Evolutionary conservation across 345 rosid species (phyloP).

Genomic region (Rhodomyrtus tomentosa): DNA sequence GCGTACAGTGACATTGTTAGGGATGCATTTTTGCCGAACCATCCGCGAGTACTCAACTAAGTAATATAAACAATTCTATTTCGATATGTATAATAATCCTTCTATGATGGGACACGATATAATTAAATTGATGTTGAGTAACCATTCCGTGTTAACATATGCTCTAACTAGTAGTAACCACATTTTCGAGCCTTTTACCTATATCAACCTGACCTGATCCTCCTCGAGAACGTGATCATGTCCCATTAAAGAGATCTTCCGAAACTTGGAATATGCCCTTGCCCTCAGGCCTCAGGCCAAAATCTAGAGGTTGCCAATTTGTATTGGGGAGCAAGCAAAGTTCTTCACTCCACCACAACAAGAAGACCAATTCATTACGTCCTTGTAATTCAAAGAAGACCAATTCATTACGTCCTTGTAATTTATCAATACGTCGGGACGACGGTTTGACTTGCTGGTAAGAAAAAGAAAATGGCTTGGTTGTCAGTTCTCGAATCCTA

Average conservation of each 20-base stretch:
- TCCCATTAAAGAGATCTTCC: not conserved
- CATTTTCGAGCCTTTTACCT: not conserved
- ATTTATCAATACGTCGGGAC: not conserved
- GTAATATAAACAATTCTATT: not conserved
- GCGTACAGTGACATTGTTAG: not conserved
- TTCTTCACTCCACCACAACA: not conserved
- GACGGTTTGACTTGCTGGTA: not conserved
- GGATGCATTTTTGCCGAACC: not conserved
- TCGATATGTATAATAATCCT: fast-evolving
- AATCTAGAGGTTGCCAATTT: not conserved
- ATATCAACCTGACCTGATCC: not conserved
- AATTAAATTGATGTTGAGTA: not conserved
- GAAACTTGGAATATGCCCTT: not conserved
- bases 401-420: not conserved
- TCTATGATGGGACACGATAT: not conserved
- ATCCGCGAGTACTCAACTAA: too few species aligned
- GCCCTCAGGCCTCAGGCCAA: not conserved
- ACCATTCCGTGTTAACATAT: not conserved
- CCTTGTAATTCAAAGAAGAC: not conserved
- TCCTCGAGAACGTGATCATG: not conserved
- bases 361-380: not conserved
- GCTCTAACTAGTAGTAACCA: not conserved
- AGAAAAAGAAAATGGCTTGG: not conserved
- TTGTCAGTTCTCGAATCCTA: not conserved
- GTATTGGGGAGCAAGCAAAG: not conserved